Evolutionary conservation across 2,329 filamentous ascomycete genomes (phyloP).

Genomic region (Penicillium sp.): DNA sequence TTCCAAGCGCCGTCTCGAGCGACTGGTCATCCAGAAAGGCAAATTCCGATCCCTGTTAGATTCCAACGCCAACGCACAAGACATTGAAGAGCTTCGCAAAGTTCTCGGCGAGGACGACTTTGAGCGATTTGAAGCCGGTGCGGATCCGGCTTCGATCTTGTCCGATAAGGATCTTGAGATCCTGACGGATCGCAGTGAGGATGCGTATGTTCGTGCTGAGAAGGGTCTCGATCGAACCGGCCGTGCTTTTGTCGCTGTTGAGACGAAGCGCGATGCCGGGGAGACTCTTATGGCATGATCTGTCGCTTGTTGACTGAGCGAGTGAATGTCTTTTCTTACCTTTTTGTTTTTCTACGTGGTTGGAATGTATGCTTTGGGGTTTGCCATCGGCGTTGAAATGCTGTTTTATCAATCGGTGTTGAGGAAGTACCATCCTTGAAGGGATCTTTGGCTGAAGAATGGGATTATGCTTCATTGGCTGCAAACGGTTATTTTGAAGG

Average conservation of each 20-base stretch:
- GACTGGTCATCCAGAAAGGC: slow-evolving; percentile 92
- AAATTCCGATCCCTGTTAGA: slow-evolving; percentile 65
- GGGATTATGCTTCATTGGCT: too few species aligned
- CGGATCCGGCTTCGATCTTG: slow-evolving; percentile 58
- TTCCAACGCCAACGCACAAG: slow-evolving; percentile 46
- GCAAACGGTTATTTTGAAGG: too few species aligned
- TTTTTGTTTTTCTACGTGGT: too few species aligned
- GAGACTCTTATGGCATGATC: slow-evolving; percentile 30
- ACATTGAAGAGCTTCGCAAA: slow-evolving; percentile 58
- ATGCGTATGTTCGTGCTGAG: slow-evolving; percentile 66
- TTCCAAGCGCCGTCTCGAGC: slow-evolving; percentile 84
- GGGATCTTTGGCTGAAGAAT: too few species aligned
- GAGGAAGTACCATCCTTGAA: too few species aligned
- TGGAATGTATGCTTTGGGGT: too few species aligned
- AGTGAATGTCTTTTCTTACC: background rate
- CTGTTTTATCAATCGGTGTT: too few species aligned
- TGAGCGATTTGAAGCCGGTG: slow-evolving; percentile 53
- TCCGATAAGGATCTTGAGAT: slow-evolving; percentile 70
- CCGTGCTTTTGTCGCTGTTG: slow-evolving; percentile 64
- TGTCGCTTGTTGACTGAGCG: slow-evolving; percentile 8
- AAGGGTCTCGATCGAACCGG: slow-evolving; percentile 61
- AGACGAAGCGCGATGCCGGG: slow-evolving; percentile 57
- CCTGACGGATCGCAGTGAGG: slow-evolving; percentile 67
- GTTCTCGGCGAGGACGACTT: slow-evolving; percentile 69
- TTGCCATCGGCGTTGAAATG: too few species aligned